Evolutionary conservation across 202 grass and related monocot species (phyloP), one percentile per base, ranked within the genome.

Genomic region (Setaria italica): DNA sequence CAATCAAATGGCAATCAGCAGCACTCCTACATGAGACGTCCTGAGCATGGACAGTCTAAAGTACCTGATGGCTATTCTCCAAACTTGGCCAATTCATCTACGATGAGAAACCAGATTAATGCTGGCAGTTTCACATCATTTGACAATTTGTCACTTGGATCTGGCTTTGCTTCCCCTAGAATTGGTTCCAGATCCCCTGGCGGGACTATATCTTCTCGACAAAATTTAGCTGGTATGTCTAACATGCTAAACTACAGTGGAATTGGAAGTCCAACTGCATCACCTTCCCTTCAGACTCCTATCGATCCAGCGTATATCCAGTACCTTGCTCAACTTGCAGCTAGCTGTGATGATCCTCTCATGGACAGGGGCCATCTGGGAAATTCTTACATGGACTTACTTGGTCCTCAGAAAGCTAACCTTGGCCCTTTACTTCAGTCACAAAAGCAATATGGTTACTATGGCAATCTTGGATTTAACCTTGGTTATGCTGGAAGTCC

Each of bases 371-470:
- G 60, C 65, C 84, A 80, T 65, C 30, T 89, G 19, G 88, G 80
- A 30, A 87, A 47, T 83, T 85, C 87, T 76, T 94, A 94, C 74
- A 82, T 89, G 75, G 92, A 91, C 87, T 87, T 91, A 72, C 84
- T 94, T 82, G 92, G 87, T 76, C 47, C 83, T 76, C 92, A 90
- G 82, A 92, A 89, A 53, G 71, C 83, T 84, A 88, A 86, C 79
- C 50, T 93, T 71, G 80, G 86, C 53, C 85, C 85, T 47, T 87
- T 95, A 72, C 91, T 92, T 72, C 93, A 92, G 78, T 80, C 78
- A 67, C 93, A 95, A 65, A 91, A 95, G 70, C 91, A 89, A 65
- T 92, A 90, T 84, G 89, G 87, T n/a, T 92, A 85, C 86, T 98
- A 87, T 80, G 88, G 73, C 30, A 95, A 92, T 58, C 72, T 84